A percentile compares a stretch with the other conserved stretches of the same genome.
These are phyloP conservation scores for Vaccinium darrowii DNA, from an alignment of 148 eudicot species.

Conservation along the genomic window DNA sequence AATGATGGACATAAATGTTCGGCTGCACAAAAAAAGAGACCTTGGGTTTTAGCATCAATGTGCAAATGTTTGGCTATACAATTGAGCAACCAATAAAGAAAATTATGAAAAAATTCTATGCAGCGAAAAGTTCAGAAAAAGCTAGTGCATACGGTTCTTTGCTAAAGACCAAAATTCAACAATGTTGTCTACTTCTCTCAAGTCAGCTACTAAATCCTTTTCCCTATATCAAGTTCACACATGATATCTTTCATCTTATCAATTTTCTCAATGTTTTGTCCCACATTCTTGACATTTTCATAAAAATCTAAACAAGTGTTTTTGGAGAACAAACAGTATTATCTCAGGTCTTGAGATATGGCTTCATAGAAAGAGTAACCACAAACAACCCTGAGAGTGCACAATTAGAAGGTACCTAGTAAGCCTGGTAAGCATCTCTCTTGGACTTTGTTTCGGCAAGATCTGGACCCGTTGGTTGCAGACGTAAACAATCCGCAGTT, in stretches of 20 bases:
- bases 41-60: not conserved
- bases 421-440: too few species aligned
- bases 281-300: too few species aligned
- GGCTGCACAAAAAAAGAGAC: conserved; percentile 52
- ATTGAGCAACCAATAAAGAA: not conserved
- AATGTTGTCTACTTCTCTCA: not conserved
- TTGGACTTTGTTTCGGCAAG: too few species aligned
- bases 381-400: too few species aligned
- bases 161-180: not conserved
- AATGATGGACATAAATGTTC: conserved; percentile 83
- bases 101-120: not conserved
- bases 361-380: too few species aligned
- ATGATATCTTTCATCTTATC: not conserved
- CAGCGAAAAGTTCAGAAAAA: not conserved
- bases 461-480: not conserved
- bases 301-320: too few species aligned
- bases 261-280: not conserved
- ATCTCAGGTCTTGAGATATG: too few species aligned
- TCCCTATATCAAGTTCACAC: not conserved
- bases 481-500: not conserved
- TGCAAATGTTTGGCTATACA: not conserved
- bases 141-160: not conserved
- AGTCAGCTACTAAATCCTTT: not conserved
- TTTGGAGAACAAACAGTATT: too few species aligned
- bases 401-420: too few species aligned